Evolutionary conservation across 306 rosid species (phyloP).

Genomic region (Inga leiocalycina): DNA sequence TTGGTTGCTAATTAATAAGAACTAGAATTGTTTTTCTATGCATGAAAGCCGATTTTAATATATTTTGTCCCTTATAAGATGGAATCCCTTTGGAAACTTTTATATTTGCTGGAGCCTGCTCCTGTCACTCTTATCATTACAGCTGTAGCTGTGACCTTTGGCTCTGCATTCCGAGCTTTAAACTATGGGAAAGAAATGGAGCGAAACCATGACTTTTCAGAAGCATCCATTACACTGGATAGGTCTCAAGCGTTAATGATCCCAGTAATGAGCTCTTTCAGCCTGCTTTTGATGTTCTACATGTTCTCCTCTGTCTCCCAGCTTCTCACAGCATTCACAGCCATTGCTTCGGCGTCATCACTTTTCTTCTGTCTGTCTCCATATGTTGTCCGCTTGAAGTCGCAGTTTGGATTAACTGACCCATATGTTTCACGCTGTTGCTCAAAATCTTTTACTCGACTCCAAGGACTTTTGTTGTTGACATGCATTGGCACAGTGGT

Average conservation of each 20-base stretch:
- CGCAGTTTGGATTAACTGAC: conserved; percentile 79
- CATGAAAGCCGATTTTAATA: conserved; percentile 34
- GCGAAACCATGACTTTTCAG: conserved; percentile 75
- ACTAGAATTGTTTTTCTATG: conserved; percentile 27
- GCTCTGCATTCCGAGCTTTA: conserved; percentile 91
- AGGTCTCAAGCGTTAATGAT: conserved; percentile 95
- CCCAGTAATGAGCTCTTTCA: conserved; percentile 95
- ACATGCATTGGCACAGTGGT: conserved; percentile 63
- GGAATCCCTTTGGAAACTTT: conserved; percentile 84
- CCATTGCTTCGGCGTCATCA: conserved; percentile 81
- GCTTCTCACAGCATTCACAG: conserved; percentile 88
- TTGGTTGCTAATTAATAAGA: conserved; percentile 45
- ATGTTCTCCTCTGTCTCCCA: conserved; percentile 91
- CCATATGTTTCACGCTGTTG: conserved; percentile 95
- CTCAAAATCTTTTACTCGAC: conserved; percentile 83
- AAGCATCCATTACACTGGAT: conserved; percentile 88
- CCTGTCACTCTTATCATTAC: conserved; percentile 77
- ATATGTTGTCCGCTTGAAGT: conserved; percentile 62
- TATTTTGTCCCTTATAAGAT: conserved; percentile 43
- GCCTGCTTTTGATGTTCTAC: conserved; percentile 98
- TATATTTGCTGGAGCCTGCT: conserved; percentile 91
- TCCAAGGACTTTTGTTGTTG: conserved; percentile 70
- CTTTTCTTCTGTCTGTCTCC: conserved; percentile 89
- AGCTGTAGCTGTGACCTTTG: conserved; percentile 94
- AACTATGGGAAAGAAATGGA: conserved; percentile 98